Evolutionary conservation across 2,329 filamentous ascomycete genomes (phyloP).

Genomic region (Aspergillus ustus): DNA sequence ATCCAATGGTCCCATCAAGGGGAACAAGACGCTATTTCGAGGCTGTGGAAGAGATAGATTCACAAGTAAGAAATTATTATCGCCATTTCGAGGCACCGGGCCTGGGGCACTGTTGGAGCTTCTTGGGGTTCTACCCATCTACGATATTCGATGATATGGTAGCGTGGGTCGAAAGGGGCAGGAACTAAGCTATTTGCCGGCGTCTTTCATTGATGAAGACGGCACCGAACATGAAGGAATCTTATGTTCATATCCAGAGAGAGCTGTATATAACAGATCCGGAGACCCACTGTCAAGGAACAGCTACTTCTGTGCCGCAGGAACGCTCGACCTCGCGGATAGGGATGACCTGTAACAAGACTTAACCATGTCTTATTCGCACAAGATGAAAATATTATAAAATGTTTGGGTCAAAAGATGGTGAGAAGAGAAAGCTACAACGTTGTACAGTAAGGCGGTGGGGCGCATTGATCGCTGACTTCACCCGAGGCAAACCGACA

Average conservation of each 20-base stretch:
- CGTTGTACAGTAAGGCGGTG: neutral
- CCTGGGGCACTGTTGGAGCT: slow-evolving; percentile 7
- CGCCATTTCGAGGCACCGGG: slow-evolving; percentile 13
- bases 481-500: slow-evolving; percentile 16
- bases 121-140: slow-evolving; percentile 3
- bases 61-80: slow-evolving; percentile 1
- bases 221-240: slow-evolving; percentile 2
- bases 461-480: slow-evolving; percentile 6
- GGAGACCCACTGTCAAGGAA: neutral
- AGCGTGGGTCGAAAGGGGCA: slow-evolving; percentile 9
- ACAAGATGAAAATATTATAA: neutral
- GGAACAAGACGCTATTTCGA: slow-evolving; percentile 9
- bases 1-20: slow-evolving; percentile 6
- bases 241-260: slow-evolving; percentile 12
- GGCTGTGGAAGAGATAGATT: neutral
- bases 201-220: neutral
- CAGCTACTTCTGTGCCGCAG: slow-evolving; percentile 4
- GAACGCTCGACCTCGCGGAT: neutral
- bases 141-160: slow-evolving; percentile 16
- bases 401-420: neutral
- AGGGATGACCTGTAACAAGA: neutral
- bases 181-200: neutral
- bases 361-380: neutral
- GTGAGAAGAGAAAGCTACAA: neutral
- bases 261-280: slow-evolving; percentile 3